phyloP scores from a whole-genome alignment of 2,329 filamentous ascomycete genomes.

The Cercospora sp. region DNA sequence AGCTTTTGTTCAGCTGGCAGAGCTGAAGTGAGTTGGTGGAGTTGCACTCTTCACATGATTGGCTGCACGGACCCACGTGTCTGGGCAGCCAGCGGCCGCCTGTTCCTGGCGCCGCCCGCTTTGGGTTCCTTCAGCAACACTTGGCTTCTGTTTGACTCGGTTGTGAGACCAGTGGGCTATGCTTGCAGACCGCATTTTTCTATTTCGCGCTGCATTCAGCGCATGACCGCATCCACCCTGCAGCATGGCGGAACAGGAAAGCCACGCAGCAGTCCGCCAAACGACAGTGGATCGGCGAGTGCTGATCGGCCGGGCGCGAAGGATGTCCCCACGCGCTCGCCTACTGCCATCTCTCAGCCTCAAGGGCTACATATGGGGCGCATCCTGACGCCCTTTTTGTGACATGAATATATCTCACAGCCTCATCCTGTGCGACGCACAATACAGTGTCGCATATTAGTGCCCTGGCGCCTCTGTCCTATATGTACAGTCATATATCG shows the following conservation, averaged over 20 bases:
- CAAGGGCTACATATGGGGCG: conserved; percentile 13
- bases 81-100: neutral
- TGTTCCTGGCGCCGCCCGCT: neutral
- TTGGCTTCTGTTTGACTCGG: neutral
- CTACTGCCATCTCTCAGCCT: conserved; percentile 5
- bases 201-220: neutral
- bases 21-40: neutral
- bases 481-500: neutral
- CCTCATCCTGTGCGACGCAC: neutral
- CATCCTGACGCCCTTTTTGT: conserved; percentile 7
- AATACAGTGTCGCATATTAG: neutral
- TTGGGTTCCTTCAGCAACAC: neutral
- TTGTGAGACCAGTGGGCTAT: neutral
- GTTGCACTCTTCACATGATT: neutral
- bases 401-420: conserved; percentile 5
- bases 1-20: neutral
- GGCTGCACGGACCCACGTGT: neutral
- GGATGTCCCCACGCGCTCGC: conserved; percentile 16
- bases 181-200: neutral
- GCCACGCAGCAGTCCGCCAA: neutral
- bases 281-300: neutral
- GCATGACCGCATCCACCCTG: neutral
- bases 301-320: conserved; percentile 8
- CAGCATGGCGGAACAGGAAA: neutral
- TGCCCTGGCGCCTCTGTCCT: neutral